Evolutionary conservation across 208 protist species (phyloP), one percentile per base, ranked within the genome.

Genomic region (Trichomonas tenax): DNA sequence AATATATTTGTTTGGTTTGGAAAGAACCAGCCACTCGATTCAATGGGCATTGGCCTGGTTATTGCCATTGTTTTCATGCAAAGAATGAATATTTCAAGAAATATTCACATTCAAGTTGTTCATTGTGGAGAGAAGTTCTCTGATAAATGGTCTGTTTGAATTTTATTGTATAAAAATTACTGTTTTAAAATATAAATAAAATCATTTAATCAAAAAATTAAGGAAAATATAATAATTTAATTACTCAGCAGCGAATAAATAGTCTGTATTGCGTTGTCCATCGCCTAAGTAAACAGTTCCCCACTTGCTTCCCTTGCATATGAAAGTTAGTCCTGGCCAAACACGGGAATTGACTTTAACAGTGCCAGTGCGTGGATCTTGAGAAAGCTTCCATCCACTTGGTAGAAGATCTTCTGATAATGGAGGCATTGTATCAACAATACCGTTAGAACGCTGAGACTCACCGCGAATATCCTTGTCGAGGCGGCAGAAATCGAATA

Each of bases 231-330:
- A n/a, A 72, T 72, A 72, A 46, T 41, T 46, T 49, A 34, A 34
- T 93, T 51, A 93, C 15, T 93, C 86, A 38, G 86, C 26, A 58
- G 86, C 86, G 44, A 93, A 93, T 48, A 93, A 23, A 26, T 48
- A 93, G 44, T 93, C 86, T 38, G 86, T 93, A 93, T 93, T 93
- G n/a, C 86, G 23, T 51, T 34, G 41, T 48, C 86, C 86, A 51
- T 34, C 26, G 46, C 86, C 86, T 49, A 93, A 41, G 31, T 93
- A 93, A 51, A 93, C 86, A 38, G 86, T 93, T 34, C 86, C 86
- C 86, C 86, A 93, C 17, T 38, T 23, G 44, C 10, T 41, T 34
- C 44, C 86, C 31, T 93, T 93, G 15, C 40, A 41, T 6, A 93
- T 93, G 44, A 93, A 93, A 6, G 17, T 34, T 1, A 93, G 31